A percentile compares a stretch with the other conserved stretches of the same genome.
These are phyloP conservation scores for Rhynchospora tenuis DNA, from an alignment of 176 grass and related monocot genomes.

Conservation along the genomic window DNA sequence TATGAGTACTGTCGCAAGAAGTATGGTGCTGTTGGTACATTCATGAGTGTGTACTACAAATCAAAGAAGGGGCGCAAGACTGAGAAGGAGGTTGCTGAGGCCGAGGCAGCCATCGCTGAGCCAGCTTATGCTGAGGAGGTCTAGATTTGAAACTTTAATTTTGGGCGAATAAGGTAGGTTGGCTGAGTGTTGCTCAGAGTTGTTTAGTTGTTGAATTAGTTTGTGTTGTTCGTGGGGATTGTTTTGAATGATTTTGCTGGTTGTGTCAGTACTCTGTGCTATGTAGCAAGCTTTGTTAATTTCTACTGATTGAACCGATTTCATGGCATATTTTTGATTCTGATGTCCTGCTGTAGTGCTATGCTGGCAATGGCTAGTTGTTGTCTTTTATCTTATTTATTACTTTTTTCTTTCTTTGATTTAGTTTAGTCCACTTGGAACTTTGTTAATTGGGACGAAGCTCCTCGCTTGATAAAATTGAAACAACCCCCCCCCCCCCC, in stretches of 20 bases:
- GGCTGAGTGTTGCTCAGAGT: not conserved
- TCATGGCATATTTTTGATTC: not conserved
- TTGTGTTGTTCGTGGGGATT: not conserved
- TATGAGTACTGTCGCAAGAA: conserved; percentile 78
- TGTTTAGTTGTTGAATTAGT: not conserved
- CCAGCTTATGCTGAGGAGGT: conserved; percentile 69
- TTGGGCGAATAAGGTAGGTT: not conserved
- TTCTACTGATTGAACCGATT: not conserved
- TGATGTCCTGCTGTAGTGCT: not conserved
- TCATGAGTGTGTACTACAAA: conserved; percentile 99
- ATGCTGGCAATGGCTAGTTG: not conserved
- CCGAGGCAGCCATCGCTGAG: conserved; percentile 84
- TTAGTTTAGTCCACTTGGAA: not conserved
- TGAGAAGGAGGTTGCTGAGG: conserved; percentile 98
- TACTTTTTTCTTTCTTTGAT: no score
- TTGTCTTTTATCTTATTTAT: not conserved
- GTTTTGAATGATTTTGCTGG: not conserved
- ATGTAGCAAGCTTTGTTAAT: not conserved
- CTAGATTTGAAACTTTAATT: conserved; percentile 13
- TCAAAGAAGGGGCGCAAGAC: conserved; percentile 97
- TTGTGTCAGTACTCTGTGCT: not conserved
- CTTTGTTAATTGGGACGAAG: not conserved
- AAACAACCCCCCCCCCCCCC: no score
- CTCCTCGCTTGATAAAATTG: no score
- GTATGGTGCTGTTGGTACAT: conserved; percentile 71